Evolutionary conservation across 75 land plant species (phyloP).

Genomic region (Pseudotsuga menziesii): DNA sequence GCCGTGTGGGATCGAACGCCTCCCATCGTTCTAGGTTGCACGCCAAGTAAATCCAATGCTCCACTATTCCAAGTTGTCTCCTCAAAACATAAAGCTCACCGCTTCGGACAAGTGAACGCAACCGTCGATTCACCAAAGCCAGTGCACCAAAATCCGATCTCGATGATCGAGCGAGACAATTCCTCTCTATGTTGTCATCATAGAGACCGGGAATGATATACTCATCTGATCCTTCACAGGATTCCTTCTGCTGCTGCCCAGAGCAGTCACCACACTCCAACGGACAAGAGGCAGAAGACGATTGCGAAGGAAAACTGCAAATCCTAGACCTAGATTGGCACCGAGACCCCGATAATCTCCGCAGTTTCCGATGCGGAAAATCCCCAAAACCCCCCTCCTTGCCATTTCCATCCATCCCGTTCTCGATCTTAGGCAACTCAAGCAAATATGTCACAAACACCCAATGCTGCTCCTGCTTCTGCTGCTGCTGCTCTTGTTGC

Average conservation of each 20-base stretch:
- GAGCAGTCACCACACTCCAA: constrained; percentile 7
- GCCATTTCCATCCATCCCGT: constrained; percentile 7
- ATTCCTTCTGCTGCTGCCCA: constrained; percentile 4
- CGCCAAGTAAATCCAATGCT: constrained; percentile 55
- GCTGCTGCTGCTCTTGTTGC: constrained; percentile 4
- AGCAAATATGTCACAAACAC: constrained; percentile 18
- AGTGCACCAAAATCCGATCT: constrained; percentile 40
- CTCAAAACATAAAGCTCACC: constrained; percentile 42
- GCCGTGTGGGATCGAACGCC: constrained; percentile 45
- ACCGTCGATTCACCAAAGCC: constrained; percentile 25
- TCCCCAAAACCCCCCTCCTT: not conserved
- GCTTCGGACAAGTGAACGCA: constrained; percentile 22
- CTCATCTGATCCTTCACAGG: constrained; percentile 12
- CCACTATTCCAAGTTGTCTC: constrained; percentile 33
- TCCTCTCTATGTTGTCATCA: constrained; percentile 18
- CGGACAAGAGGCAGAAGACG: not conserved
- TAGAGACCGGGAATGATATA: constrained; percentile 24
- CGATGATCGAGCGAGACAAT: constrained; percentile 29
- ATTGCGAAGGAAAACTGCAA: not conserved
- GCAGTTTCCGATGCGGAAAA: not conserved
- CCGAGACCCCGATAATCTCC: not conserved
- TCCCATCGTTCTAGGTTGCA: constrained; percentile 37
- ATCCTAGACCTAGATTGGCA: not conserved
- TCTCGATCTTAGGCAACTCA: constrained; percentile 11
- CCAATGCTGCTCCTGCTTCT: constrained; percentile 21